These are phyloP conservation scores for Sporothrix phasma DNA, from an alignment of 2,329 filamentous ascomycete species.

Conservation along the genomic window DNA sequence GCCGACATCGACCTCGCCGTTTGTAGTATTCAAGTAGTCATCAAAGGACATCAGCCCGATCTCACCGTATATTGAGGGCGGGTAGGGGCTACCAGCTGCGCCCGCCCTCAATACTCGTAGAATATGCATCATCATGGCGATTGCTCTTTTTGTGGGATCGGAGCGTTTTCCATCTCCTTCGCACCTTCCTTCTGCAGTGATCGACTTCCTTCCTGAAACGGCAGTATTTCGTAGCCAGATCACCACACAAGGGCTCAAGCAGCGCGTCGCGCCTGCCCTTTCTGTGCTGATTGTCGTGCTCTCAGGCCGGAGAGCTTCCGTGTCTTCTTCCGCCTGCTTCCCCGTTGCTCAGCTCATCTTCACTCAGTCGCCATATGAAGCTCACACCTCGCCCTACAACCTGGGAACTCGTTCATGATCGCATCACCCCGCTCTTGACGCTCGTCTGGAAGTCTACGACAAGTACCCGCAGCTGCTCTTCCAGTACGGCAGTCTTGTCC, in stretches of 20 bases:
- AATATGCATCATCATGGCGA: too few relatives aligned
- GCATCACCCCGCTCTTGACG: background rate
- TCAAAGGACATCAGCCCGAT: background rate
- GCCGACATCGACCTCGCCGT: background rate
- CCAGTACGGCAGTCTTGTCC: background rate
- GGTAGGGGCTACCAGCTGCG: too few relatives aligned
- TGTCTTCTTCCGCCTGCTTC: background rate
- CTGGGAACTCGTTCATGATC: background rate
- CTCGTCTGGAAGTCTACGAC: background rate
- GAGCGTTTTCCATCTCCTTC: background rate
- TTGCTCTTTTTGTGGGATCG: too few relatives aligned
- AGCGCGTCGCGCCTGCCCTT: background rate
- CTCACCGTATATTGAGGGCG: background rate
- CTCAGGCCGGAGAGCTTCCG: background rate
- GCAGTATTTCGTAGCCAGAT: background rate
- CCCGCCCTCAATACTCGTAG: too few relatives aligned
- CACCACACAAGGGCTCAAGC: background rate
- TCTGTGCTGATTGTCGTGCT: background rate
- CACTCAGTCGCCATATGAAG: background rate
- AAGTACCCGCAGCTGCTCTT: background rate
- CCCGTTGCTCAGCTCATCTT: background rate
- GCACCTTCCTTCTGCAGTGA: background rate
- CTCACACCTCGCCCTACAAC: background rate
- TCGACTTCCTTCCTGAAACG: conserved; percentile 2
- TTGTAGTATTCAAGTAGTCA: background rate